Evolutionary conservation across 148 eudicot species (phyloP).

Genomic region (Persicaria tinctoria): DNA sequence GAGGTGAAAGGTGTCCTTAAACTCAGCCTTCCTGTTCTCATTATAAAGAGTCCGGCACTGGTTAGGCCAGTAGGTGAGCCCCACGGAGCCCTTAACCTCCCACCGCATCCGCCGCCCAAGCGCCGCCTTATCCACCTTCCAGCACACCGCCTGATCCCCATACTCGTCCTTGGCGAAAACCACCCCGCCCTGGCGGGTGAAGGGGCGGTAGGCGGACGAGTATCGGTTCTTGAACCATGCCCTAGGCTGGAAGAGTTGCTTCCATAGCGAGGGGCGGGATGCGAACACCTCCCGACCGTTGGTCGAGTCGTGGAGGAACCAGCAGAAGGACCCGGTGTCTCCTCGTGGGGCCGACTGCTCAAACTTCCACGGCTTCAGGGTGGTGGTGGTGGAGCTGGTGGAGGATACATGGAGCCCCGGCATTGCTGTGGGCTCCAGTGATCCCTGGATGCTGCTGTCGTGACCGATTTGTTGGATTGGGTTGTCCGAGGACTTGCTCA

Average conservation of each 20-base stretch:
- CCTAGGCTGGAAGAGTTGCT: slow-evolving; percentile 38
- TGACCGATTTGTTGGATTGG: slow-evolving; percentile 46
- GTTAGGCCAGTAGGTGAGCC: slow-evolving; percentile 93
- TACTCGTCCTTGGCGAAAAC: slow-evolving; percentile 76
- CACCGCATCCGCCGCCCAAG: slow-evolving; percentile 56
- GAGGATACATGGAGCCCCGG: slow-evolving; percentile 46
- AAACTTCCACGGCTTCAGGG: slow-evolving; percentile 81
- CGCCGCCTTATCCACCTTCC: slow-evolving; percentile 60
- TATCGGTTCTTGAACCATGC: slow-evolving; percentile 79
- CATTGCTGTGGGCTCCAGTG: slow-evolving; percentile 45
- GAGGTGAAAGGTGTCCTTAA: slow-evolving; percentile 55
- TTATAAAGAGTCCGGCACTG: slow-evolving; percentile 50
- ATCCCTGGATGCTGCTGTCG: slow-evolving; percentile 46
- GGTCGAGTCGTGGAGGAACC: slow-evolving; percentile 62
- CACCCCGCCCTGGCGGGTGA: slow-evolving; percentile 80
- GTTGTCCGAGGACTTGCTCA: slow-evolving; percentile 69
- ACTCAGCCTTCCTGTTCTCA: slow-evolving; percentile 75
- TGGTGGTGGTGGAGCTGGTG: slow-evolving; percentile 46
- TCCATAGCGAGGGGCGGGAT: slow-evolving; percentile 47
- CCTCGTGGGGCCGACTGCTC: slow-evolving; percentile 61
- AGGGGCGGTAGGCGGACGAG: slow-evolving; percentile 55
- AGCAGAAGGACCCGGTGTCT: slow-evolving; percentile 48
- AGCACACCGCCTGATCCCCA: slow-evolving; percentile 48
- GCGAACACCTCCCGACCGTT: slow-evolving; percentile 76
- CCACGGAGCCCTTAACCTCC: slow-evolving; percentile 71